Conservation (phyloP, 2,329 filamentous ascomycete species). For the Alternaria incomplexa region DNA sequence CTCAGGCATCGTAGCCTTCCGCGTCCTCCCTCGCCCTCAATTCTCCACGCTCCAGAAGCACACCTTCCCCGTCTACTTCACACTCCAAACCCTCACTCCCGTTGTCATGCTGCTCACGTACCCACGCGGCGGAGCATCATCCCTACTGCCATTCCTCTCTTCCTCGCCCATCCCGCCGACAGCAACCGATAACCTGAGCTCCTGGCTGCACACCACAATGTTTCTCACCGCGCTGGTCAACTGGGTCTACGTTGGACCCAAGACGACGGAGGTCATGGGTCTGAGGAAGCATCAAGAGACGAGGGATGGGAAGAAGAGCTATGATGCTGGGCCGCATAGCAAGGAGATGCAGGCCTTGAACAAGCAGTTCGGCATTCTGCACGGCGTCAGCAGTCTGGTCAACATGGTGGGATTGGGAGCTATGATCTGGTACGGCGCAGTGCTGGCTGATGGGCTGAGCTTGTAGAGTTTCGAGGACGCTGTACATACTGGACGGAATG, state of each 20-base stretch:
- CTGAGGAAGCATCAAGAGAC: constrained; percentile 83
- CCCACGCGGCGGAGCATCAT: constrained; percentile 53
- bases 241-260: constrained; percentile 72
- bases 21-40: constrained; percentile 74
- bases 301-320: constrained; percentile 86
- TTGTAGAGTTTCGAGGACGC: background rate
- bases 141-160: constrained; percentile 7
- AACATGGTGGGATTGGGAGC: constrained; percentile 76
- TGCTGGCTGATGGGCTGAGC: constrained; percentile 59
- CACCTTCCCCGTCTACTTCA: constrained; percentile 89
- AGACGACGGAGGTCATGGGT: constrained; percentile 75
- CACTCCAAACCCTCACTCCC: constrained; percentile 78
- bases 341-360: constrained; percentile 73
- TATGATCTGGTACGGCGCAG: constrained; percentile 77
- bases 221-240: constrained; percentile 76
- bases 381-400: constrained; percentile 80
- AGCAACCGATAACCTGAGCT: constrained; percentile 24
- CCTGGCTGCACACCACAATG: constrained; percentile 70
- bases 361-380: constrained; percentile 71
- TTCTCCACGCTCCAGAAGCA: constrained; percentile 79
- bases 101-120: constrained; percentile 78
- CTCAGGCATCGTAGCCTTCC: constrained; percentile 75
- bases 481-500: background rate
- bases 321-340: constrained; percentile 79
- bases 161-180: constrained; percentile 2